Percentiles rank a stretch among this genome's conserved stretches.
phyloP scores from a whole-genome alignment of 805 yeast species.

The Phaffomyces opuntiae region DNA sequence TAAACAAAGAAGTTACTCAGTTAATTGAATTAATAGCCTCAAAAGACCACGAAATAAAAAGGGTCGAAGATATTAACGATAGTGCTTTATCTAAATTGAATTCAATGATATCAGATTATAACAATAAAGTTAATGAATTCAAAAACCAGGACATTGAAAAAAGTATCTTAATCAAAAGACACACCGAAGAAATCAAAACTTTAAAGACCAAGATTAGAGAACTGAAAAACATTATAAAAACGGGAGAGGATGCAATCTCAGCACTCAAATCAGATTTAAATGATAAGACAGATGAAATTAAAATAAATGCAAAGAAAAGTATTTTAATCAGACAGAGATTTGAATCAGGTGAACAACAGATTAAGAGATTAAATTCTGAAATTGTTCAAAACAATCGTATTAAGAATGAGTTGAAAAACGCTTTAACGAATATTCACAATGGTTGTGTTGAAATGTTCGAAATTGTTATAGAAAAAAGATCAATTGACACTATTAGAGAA shows the following conservation, averaged over 20 bases:
- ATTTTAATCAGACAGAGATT: background rate
- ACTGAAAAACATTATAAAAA: background rate
- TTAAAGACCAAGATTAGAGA: constrained; percentile 4
- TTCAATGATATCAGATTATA: background rate
- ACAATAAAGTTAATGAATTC: constrained; percentile 2
- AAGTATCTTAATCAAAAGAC: constrained; percentile 3
- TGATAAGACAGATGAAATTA: constrained; percentile 5
- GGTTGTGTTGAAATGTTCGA: constrained; percentile 9
- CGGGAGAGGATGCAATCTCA: constrained; percentile 1
- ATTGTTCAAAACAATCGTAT: constrained; percentile 3
- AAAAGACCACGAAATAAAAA: background rate
- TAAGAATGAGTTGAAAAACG: constrained; percentile 10
- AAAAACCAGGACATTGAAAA: background rate
- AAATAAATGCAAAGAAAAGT: constrained; percentile 2
- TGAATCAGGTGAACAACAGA: constrained; percentile 3
- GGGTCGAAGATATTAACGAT: background rate
- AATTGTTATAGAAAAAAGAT: constrained; percentile 13
- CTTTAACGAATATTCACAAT: constrained; percentile 3
- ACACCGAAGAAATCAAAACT: constrained; percentile 12
- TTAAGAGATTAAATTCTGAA: constrained; percentile 9
- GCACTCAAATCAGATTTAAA: constrained; percentile 10
- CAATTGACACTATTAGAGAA: constrained; percentile 9
- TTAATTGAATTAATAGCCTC: no score
- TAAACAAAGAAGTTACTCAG: no score
- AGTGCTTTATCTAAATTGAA: background rate